Conservation (phyloP, 2,329 filamentous ascomycete genomes). For the Hymenoscyphus repandus region DNA sequence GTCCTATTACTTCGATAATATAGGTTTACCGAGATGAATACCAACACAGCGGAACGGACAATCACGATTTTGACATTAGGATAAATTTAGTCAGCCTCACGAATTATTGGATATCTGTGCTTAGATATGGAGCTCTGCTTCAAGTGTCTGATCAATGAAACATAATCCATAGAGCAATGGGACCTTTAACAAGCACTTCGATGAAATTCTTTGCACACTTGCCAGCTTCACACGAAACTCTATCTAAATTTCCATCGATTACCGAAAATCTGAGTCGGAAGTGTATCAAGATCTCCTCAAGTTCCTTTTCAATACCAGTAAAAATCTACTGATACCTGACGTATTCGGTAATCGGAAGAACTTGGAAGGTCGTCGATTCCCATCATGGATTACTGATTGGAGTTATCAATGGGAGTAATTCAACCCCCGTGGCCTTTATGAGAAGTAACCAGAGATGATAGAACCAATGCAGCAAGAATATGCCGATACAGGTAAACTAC, state of each 20-base stretch:
- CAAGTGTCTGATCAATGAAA: conserved; percentile 3
- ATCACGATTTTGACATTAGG: neutral
- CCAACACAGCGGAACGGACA: conserved; percentile 4
- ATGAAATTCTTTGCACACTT: conserved; percentile 2
- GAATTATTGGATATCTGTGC: neutral
- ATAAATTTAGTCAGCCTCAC: neutral
- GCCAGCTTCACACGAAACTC: neutral
- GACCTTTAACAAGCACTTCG: conserved; percentile 3
- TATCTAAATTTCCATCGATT: conserved; percentile 2
- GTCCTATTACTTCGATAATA: no score
- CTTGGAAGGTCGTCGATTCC: neutral
- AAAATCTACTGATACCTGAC: neutral
- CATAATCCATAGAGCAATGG: conserved; percentile 4
- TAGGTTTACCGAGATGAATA: conserved; percentile 1
- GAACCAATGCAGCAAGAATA: no score
- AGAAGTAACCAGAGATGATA: no score
- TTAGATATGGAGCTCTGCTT: conserved; percentile 1
- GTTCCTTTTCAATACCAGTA: conserved; percentile 3
- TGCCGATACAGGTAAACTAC: no score
- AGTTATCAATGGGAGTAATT: neutral
- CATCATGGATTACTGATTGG: conserved; percentile 6
- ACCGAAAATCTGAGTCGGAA: neutral
- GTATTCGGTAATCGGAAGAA: neutral
- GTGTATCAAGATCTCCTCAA: conserved; percentile 4
- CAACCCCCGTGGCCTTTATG: no score